Evolutionary conservation across 805 yeast genomes (phyloP).

Genomic region (Naumovozyma castellii): DNA sequence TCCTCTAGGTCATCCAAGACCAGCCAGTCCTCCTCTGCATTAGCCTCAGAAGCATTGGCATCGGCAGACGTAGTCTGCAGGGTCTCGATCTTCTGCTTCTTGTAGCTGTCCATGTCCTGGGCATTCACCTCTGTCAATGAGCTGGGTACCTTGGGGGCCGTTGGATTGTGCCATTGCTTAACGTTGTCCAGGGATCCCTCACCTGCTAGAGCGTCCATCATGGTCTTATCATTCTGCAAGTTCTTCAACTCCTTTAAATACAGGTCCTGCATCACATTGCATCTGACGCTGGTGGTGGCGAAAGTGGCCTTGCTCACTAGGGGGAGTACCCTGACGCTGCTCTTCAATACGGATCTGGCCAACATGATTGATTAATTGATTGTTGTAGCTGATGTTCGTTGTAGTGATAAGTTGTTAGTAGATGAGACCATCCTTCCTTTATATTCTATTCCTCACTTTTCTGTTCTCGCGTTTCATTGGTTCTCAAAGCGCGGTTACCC

Average conservation of each 20-base stretch:
- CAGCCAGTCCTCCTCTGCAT: constrained; percentile 48
- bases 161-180: constrained; percentile 76
- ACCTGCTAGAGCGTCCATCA: constrained; percentile 43
- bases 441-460: too few species aligned
- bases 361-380: too few species aligned
- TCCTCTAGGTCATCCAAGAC: constrained; percentile 65
- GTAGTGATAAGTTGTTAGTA: too few species aligned
- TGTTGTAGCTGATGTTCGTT: too few species aligned
- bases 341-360: not conserved
- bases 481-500: not conserved
- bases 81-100: not conserved
- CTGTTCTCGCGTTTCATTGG: not conserved
- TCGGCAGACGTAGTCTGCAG: not conserved
- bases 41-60: not conserved
- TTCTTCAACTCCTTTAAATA: constrained; percentile 80
- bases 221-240: constrained; percentile 63
- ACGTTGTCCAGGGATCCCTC: constrained; percentile 67
- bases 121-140: not conserved
- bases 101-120: not conserved
- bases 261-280: constrained; percentile 65
- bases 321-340: not conserved
- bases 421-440: too few species aligned
- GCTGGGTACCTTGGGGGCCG: constrained; percentile 29
- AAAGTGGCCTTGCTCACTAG: constrained; percentile 2
- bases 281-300: not conserved